phyloP scores from a whole-genome alignment of 2,329 filamentous ascomycete genomes.

The Aspergillus cejpii region DNA sequence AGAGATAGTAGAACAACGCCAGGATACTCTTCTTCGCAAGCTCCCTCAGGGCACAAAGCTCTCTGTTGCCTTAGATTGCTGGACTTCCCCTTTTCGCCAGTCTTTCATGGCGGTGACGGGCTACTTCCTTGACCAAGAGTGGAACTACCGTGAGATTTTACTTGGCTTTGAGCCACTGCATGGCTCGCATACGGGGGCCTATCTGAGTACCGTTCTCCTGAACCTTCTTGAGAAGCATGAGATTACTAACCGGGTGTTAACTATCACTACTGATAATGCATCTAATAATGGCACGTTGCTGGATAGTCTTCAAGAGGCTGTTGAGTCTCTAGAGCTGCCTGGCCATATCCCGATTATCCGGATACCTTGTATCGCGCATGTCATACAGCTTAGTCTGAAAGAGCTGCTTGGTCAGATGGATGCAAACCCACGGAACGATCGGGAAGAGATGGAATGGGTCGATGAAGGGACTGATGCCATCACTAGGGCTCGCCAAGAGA shows the following conservation, averaged over 20 bases:
- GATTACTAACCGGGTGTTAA: conserved; percentile 1
- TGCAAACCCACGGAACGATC: conserved; percentile 4
- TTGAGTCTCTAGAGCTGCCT: background rate
- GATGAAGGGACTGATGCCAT: background rate
- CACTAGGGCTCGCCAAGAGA: conserved; percentile 1
- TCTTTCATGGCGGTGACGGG: too few species aligned
- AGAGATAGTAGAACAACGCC: too few species aligned
- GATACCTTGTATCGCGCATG: conserved; percentile 11
- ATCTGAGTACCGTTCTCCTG: too few species aligned
- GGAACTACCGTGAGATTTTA: background rate
- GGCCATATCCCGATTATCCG: conserved; percentile 1
- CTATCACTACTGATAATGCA: conserved; percentile 4
- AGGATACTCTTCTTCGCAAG: too few species aligned
- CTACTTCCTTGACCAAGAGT: too few species aligned
- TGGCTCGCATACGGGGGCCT: background rate
- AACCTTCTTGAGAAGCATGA: background rate
- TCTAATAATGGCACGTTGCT: conserved; percentile 3
- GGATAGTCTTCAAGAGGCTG: background rate
- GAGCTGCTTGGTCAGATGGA: conserved; percentile 7
- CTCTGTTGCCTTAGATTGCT: background rate
- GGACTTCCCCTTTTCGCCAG: too few species aligned
- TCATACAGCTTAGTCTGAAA: conserved; percentile 8
- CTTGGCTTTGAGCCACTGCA: conserved; percentile 1
- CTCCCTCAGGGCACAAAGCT: too few species aligned
- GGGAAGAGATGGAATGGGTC: conserved; percentile 1